Evolutionary conservation across 2,329 filamentous ascomycete species (phyloP).

Genomic region (Madurella mycetomatis): DNA sequence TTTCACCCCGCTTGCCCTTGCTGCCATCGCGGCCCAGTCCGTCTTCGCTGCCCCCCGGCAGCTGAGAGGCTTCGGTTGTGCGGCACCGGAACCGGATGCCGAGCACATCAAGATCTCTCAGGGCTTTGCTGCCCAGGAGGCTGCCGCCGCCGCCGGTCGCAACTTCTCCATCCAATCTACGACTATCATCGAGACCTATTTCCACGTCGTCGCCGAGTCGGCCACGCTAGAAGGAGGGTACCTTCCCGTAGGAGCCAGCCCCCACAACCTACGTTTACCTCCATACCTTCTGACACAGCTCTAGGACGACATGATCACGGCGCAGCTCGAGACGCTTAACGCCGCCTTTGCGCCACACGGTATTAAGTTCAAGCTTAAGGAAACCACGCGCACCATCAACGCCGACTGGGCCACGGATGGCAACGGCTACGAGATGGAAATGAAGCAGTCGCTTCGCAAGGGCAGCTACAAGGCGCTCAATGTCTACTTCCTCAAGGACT

Average conservation of each 20-base stretch:
- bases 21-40: constrained; percentile 16
- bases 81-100: constrained; percentile 25
- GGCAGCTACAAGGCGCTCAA: constrained; percentile 41
- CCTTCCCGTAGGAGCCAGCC: constrained; percentile 30
- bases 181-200: constrained; percentile 32
- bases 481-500: constrained; percentile 41
- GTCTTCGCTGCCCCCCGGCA: constrained; percentile 16
- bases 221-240: constrained; percentile 33
- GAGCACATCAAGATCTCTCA: constrained; percentile 25
- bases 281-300: background rate
- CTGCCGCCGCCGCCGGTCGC: constrained; percentile 18
- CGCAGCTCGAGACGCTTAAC: constrained; percentile 45
- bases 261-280: no score
- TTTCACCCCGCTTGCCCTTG: constrained; percentile 16
- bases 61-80: constrained; percentile 23
- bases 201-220: constrained; percentile 32
- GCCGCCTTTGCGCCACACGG: constrained; percentile 39
- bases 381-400: constrained; percentile 40
- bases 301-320: constrained; percentile 33
- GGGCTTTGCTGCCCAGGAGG: constrained; percentile 24
- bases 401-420: constrained; percentile 40
- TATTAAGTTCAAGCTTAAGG: constrained; percentile 42
- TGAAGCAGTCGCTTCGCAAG: constrained; percentile 43
- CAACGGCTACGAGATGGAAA: constrained; percentile 35
- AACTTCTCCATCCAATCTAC: constrained; percentile 23